Conservation (phyloP, 148 eudicot species). For the Rhododendron ovatum region DNA sequence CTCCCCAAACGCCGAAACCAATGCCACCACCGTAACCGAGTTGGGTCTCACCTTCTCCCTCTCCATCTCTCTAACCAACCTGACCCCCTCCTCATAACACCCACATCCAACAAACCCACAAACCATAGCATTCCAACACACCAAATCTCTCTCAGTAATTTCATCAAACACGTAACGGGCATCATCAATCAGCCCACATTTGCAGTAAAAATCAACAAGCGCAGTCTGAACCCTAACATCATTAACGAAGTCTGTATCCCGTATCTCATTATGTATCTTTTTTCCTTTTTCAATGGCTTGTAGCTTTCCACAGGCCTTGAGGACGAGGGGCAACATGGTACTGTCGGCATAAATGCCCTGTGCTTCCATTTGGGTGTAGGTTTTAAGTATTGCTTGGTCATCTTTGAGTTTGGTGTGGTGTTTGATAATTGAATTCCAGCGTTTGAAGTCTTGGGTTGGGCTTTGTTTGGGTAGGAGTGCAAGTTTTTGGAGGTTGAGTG, state of each 20-base stretch:
- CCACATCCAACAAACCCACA: constrained; percentile 40
- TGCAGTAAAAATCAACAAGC: constrained; percentile 43
- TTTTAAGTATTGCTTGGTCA: constrained; percentile 32
- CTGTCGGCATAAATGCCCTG: constrained; percentile 26
- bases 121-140: constrained; percentile 60
- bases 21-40: constrained; percentile 36
- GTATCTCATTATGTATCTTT: constrained; percentile 24
- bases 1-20: constrained; percentile 44
- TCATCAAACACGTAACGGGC: constrained; percentile 40
- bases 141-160: constrained; percentile 46
- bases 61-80: constrained; percentile 33
- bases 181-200: constrained; percentile 38
- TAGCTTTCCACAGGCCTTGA: constrained; percentile 46
- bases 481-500: constrained; percentile 11
- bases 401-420: constrained; percentile 35
- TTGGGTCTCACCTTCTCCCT: constrained; percentile 33
- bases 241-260: constrained; percentile 12
- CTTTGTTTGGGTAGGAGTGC: not conserved
- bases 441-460: constrained; percentile 9
- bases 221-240: constrained; percentile 41
- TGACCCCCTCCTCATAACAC: constrained; percentile 30
- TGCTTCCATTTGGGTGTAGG: constrained; percentile 37
- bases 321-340: constrained; percentile 31
- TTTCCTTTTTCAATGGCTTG: constrained; percentile 40
- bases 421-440: constrained; percentile 42